Evolutionary conservation across 192 early-diverging fungal genomes (phyloP), one percentile per base, ranked within the genome.

Genomic region (Entomortierella parvispora): DNA sequence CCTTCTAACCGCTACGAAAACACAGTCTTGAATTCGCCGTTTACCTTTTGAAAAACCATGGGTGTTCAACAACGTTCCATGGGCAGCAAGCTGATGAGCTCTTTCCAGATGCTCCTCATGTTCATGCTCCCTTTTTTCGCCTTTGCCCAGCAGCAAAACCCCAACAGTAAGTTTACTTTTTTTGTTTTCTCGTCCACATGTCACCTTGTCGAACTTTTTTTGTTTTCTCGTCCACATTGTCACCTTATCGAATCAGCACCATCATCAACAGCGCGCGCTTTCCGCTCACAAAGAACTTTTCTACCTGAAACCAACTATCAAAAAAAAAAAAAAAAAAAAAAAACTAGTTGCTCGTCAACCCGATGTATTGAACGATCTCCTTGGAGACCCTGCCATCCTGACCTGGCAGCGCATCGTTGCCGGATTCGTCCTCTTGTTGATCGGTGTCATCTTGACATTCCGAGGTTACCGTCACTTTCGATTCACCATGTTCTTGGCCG

Each of bases 401-500:
- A 75, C 71, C 5, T 75, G 71, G 71, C 40, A 75, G 37, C 62
- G 64, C 14, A 75, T 75, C 6, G 58, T 75, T 22, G 57, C 29
- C 14, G 71, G 71, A 4, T 56, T 60, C 4, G 25, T 75, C 32
- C 37, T 75, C 28, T 7, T 75, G 1, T 34, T 66, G 4, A 37
- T 75, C 33, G 71, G 71, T 2, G 18, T 65, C 34, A 0, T 65
- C 47, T 31, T 74, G 57, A 61, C 57, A 37, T 65, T 74, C 44
- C 62, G 71, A 15, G 71, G 71, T 23, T 74, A 65, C 51, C 71
- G 71, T 32, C 55, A 74, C 32, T 74, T 48, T 20, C 62, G 58
- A 22, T 59, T 60, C 32, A 61, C 63, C n/a, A 74, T 74, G 62
- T 74, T 65, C 63, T 62, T 74, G 26, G 62, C 71, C 29, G 71